Base-by-base conservation (phyloP, 2,329 filamentous ascomycete genomes). In the Phialemoniopsis sp. region DNA sequence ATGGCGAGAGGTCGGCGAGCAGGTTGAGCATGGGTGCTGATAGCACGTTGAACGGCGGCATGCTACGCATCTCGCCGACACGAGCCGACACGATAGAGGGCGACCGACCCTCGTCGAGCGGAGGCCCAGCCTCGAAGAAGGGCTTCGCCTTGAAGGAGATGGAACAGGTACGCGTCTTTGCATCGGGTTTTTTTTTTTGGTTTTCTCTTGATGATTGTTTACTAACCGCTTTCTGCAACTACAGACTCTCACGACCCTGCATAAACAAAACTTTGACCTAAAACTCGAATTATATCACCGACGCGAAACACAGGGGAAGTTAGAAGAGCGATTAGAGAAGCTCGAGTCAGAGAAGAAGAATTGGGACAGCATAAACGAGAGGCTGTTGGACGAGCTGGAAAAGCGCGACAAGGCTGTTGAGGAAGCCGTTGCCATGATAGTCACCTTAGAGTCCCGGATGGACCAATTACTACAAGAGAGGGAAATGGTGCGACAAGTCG, bases 261-360 rank as follows among this genome's bases (percentile, higher is more conserved):
- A 83, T 57, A 89, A 89, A 55, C 78, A 87, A 60, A 89, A 88
- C 52, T 89, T 88, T 49, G 83, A 87, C 48, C 68, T 89, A 32
- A 88, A 89, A 57, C 67, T 88, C 26, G 83, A 88, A 54, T 60
- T 89, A 1, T 86, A 76, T 49, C 82, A 88, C 53, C 73, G 82
- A 7, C 72, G 84, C 19, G 77, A 88, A 58, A 72, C 75, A 38
- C 80, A 85, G 51, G 72, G 79, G 29, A 57, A 57, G 5, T 62
- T 86, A 14, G 74, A 80, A 45, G 57, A 60, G 29, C 42, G 36
- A 13, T 44, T 46, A 8, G 70, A 80, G 38, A 72, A 74, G 44
- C 4, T 73, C 77, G 52, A 58, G 74, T 35, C 68, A 74, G 70
- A 77, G 13, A 68, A 81, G 46, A 82, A 82, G 44, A 72, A 81